Base-by-base conservation (phyloP, 2,329 filamentous ascomycete species). In the Claviceps quebecensis region DNA sequence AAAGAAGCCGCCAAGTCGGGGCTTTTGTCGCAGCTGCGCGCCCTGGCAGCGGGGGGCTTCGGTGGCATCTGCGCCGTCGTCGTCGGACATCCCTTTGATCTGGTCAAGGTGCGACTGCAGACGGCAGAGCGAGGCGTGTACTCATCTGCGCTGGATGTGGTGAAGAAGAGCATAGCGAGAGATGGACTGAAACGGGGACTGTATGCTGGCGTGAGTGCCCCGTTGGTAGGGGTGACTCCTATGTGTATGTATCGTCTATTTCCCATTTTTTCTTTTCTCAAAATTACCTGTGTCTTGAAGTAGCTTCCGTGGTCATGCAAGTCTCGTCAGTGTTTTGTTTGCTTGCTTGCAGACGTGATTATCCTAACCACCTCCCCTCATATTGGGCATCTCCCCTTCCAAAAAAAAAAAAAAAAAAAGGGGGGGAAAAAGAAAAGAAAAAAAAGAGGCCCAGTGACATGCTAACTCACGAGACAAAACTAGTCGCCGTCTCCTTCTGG, bases 101-200 rank as follows among this genome's bases (percentile, higher is more conserved):
- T 98, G 60, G 91, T 97, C 67, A 98, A 98, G 73, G 93, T 98
- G 58, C 86, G 93, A 53, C 74, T 98, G 67, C 93, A 98, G 74
- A 98, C 93, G 2, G 89, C 93, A 38, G 90, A 97, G 70, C 84
- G 83, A 69, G 93, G 93, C 47, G 86, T 95, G 38, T 98, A 98
- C 71, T 84, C 75, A 38, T 84, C 86, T 45, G 93, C 93, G 14
- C 76, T 97, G 61, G 93, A 98, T 70, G 91, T 96, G 1, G 89
- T 97, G 56, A 76, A 78, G 67, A 95, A 86, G 74, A 91, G 87
- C 38, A 71, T 98, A 54, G 90, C 90, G 29, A 79, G 86, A 55
- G 91, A 97, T 68, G 93, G 93, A 1, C 67, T 95, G 58, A 61
- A 70, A 54, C 71, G 86, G 67, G 93, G 93, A 8, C 69, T 98